These are phyloP conservation scores for Lentinula boryana DNA, from an alignment of 768 basidiomycete species.

Conservation along the genomic window DNA sequence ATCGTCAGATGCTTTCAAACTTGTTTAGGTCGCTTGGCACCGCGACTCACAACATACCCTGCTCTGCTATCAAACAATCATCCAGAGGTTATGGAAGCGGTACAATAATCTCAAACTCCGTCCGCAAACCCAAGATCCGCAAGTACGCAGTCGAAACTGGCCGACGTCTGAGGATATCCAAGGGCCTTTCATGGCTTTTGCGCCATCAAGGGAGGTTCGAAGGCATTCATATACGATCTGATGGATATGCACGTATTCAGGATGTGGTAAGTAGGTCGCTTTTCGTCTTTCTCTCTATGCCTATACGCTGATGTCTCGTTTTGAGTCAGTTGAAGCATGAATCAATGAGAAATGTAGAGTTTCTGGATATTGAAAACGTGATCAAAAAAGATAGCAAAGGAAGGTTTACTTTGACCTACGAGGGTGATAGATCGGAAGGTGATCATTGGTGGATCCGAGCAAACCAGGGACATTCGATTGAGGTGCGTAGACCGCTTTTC, in stretches of 20 bases:
- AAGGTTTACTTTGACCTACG: slow-evolving; percentile 33
- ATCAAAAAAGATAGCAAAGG: slow-evolving; percentile 47
- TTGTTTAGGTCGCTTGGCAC: neutral
- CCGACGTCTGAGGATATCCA: slow-evolving; percentile 30
- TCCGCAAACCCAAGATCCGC: neutral
- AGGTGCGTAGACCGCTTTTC: slow-evolving; percentile 26
- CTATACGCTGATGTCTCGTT: neutral
- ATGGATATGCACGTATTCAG: slow-evolving; percentile 59
- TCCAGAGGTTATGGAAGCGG: neutral
- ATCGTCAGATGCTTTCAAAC: neutral
- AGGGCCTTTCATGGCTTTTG: slow-evolving; percentile 61
- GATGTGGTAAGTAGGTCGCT: slow-evolving; percentile 49
- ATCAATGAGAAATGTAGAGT: slow-evolving; percentile 45
- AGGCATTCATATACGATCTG: slow-evolving; percentile 49
- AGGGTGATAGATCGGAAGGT: slow-evolving; percentile 29
- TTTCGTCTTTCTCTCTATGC: neutral
- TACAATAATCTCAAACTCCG: neutral
- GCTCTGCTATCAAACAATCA: neutral
- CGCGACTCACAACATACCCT: neutral
- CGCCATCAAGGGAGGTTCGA: slow-evolving; percentile 63
- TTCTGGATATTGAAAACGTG: slow-evolving; percentile 36
- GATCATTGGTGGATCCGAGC: slow-evolving; percentile 60
- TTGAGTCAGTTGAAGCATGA: slow-evolving; percentile 47
- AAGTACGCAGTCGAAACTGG: neutral
- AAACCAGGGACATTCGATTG: slow-evolving; percentile 63